phyloP scores from a whole-genome alignment of 2,329 filamentous ascomycete species.

The Xylaria sp. region DNA sequence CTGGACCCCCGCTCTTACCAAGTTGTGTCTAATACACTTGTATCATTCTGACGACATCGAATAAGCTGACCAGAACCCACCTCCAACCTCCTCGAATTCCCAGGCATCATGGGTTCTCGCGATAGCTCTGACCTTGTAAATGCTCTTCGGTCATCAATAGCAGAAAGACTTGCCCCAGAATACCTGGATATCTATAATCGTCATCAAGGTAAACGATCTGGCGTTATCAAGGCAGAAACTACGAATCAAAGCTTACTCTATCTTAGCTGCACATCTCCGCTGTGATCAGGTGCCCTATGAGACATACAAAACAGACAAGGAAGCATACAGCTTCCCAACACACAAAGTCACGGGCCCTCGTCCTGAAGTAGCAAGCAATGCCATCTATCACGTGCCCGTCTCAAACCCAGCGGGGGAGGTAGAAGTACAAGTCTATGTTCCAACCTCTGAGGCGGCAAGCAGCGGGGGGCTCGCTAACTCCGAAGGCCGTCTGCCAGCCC shows the following conservation, averaged over 20 bases:
- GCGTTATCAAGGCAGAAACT: neutral
- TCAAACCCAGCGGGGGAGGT: slow-evolving; percentile 43
- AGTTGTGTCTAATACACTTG: slow-evolving; percentile 3
- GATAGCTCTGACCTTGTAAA: slow-evolving; percentile 49
- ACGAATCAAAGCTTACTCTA: slow-evolving; percentile 39
- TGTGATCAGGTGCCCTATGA: slow-evolving; percentile 47
- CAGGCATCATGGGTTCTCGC: slow-evolving; percentile 39
- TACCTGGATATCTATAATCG: slow-evolving; percentile 59
- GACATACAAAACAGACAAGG: slow-evolving; percentile 41
- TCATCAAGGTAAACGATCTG: slow-evolving; percentile 46
- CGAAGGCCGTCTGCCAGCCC: slow-evolving; percentile 55
- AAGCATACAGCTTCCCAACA: slow-evolving; percentile 43
- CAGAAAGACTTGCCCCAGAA: slow-evolving; percentile 56
- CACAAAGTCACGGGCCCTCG: slow-evolving; percentile 33
- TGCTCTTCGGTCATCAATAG: slow-evolving; percentile 59
- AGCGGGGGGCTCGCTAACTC: slow-evolving; percentile 34
- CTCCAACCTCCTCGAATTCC: neutral
- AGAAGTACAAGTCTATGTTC: slow-evolving; percentile 57
- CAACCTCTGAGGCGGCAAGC: slow-evolving; percentile 47
- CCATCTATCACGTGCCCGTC: slow-evolving; percentile 41
- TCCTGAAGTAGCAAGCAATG: slow-evolving; percentile 41
- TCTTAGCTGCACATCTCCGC: slow-evolving; percentile 39
- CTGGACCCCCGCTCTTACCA: slow-evolving; percentile 1
- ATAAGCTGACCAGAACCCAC: neutral
- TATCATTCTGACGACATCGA: slow-evolving; percentile 28